These are phyloP conservation scores for Pelargonium cotyledonis DNA, from an alignment of 441 rosid species.

Conservation along the genomic window DNA sequence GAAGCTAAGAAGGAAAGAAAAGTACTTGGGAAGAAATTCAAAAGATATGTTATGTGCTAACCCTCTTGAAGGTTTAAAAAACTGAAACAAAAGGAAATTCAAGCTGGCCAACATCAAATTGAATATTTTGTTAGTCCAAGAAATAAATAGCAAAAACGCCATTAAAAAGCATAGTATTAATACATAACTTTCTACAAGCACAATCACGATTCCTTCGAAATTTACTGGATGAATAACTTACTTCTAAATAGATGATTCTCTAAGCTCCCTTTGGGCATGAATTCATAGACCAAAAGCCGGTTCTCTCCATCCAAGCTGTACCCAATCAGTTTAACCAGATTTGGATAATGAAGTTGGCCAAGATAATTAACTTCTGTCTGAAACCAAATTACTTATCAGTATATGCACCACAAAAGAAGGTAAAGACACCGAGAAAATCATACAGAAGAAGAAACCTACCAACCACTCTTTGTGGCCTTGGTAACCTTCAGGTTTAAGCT, in stretches of 20 bases:
- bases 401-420: slow-evolving; percentile 6
- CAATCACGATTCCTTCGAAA: background rate
- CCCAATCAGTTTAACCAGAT: slow-evolving; percentile 61
- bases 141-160: no score
- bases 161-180: no score
- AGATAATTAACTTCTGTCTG: slow-evolving; percentile 50
- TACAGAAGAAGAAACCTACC: slow-evolving; percentile 29
- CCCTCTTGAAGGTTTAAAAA: no score
- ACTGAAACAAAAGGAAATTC: no score
- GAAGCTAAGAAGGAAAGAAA: no score
- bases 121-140: no score
- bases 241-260: slow-evolving; percentile 62
- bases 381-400: slow-evolving; percentile 10
- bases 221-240: slow-evolving; percentile 10
- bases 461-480: slow-evolving; percentile 71
- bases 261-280: slow-evolving; percentile 54
- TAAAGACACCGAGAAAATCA: slow-evolving; percentile 7
- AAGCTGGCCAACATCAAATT: no score
- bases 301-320: slow-evolving; percentile 40
- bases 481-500: slow-evolving; percentile 35
- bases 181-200: no score
- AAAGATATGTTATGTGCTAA: no score
- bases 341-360: slow-evolving; percentile 49
- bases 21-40: no score
- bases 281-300: slow-evolving; percentile 53